Base-by-base conservation (phyloP, 495 filamentous ascomycete genomes). In the Massariosphaeria phaeospora region DNA sequence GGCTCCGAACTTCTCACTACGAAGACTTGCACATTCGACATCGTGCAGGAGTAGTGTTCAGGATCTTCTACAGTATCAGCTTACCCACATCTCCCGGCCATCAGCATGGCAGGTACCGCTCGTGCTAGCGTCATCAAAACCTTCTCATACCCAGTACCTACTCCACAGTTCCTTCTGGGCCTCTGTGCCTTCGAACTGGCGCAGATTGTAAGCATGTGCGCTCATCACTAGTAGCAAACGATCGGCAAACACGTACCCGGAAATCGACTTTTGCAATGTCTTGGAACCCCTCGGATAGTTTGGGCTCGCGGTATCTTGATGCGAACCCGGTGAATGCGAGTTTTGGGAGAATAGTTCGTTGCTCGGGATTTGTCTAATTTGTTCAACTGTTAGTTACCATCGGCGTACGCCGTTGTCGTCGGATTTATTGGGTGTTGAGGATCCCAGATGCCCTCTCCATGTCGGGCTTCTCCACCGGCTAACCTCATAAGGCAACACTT, bases 241-340 rank as follows among this genome's bases (percentile, higher is more conserved):
- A 6, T 35, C 29, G 5, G 20, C 7, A 15, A 21, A 11, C 26
- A 66, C 69, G 20, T 70, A 80, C 79, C 55, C 75, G 72, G 64
- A 95, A 95, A 13, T 84, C 78, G 6, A 86, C 73, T 18, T 77
- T 76, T 4, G 79, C 68, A 18, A 98, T 78, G 61, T 95, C 88
- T 44, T 85, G 75, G 67, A 96, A 96, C 0, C 93, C 93, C 64
- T 98, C 93, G 1, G 75, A 70, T 7, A 78, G 58, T n/a, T 74
- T 75, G 7, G 89, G 93, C 59, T 84, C 78, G 58, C 79, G 79
- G 69, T 84, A 90, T 43, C 85, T 74, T 9, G 81, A 76, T 12
- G 69, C 71, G 61, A 86, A 98, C 21, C 81, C 76, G 10, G 75
- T 79, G 67, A 95, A 96, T 0, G 93, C 91, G 36, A 93, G 75